phyloP scores from a whole-genome alignment of 1,284 basidiomycete species.

The Malassezia psittaci region DNA sequence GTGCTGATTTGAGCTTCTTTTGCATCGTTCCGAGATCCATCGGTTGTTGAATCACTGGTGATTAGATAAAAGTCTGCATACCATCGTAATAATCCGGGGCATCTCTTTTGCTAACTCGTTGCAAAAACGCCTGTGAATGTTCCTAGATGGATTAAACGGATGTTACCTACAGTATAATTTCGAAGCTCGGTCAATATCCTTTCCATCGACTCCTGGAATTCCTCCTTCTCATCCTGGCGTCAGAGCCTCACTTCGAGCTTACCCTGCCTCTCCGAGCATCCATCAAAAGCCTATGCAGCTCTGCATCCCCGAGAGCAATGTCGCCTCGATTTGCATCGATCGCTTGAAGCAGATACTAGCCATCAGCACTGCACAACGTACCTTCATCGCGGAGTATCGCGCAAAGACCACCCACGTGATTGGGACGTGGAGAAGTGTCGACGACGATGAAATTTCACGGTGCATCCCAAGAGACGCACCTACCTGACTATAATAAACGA shows the following conservation, averaged over 20 bases:
- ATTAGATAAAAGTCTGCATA: not conserved
- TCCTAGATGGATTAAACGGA: slow-evolving; percentile 19
- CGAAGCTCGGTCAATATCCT: slow-evolving; percentile 43
- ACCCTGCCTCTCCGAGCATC: slow-evolving; percentile 36
- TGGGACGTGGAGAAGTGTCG: not conserved
- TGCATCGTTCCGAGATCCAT: slow-evolving; percentile 92
- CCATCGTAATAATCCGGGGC: slow-evolving; percentile 47
- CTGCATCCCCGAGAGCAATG: slow-evolving; percentile 34
- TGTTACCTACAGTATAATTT: slow-evolving; percentile 25
- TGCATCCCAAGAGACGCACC: not conserved
- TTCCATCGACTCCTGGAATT: slow-evolving; percentile 44
- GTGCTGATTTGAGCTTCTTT: slow-evolving; percentile 75
- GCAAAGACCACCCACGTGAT: not conserved
- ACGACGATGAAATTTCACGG: not conserved
- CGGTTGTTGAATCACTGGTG: slow-evolving; percentile 31
- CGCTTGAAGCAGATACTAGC: slow-evolving; percentile 43
- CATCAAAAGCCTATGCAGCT: slow-evolving; percentile 36
- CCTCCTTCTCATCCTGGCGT: slow-evolving; percentile 37
- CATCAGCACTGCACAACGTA: slow-evolving; percentile 2
- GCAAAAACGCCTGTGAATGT: slow-evolving; percentile 42
- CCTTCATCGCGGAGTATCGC: slow-evolving; percentile 10
- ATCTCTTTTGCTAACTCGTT: slow-evolving; percentile 43
- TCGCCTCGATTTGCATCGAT: slow-evolving; percentile 37
- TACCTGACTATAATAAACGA: not conserved
- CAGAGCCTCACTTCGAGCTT: slow-evolving; percentile 8